Evolutionary conservation across 345 rosid species (phyloP), one percentile per base, ranked within the genome.

Genomic region (Microcos paniculata): DNA sequence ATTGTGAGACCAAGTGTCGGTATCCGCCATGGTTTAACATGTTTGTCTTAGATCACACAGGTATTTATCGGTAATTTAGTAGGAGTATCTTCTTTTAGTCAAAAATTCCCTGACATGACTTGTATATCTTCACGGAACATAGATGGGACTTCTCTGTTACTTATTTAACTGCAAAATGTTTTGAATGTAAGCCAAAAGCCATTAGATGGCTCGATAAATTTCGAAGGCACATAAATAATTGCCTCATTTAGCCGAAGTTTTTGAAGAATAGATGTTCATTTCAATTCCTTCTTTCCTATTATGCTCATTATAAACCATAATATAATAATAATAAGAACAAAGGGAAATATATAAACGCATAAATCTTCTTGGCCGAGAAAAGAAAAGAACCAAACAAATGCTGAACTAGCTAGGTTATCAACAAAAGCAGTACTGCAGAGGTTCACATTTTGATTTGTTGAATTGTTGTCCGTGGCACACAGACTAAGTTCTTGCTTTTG

Each of bases 1-100:
- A 71, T 38, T 30, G 48, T 59, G 68, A 59, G 45, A 43, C 71
- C 31, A 26, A 74, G 42, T 75, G 79, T 76, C 70, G 80, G 76
- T 42, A 48, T 51, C 24, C 16, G 1, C 2, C 11, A 19, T 26
- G 38, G 33, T 26, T 43, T 24, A 26, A 67, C 13, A 13, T 45
- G 21, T 24, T 46, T 45, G 77, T 96, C 68, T 23, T 24, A 33
- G 18, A 12, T 57, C 3, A 18, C 62, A 9, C 33, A 14, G 9
- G 14, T 4, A 7, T 12, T 46, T 35, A 13, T 13, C 18, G 14
- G 49, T 46, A 46, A n/a, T n/a, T 26, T 2, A 0, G 52, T 51
- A 4, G 10, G 4, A 6, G n/a, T n/a, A n/a, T n/a, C n/a, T n/a
- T n/a, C n/a, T n/a, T n/a, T n/a, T n/a, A n/a, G 58, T 11, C 26